Evolutionary conservation across 108 stramenopile species (phyloP), one percentile per base, ranked within the genome.

Genomic region (Cyclotella cryptica): DNA sequence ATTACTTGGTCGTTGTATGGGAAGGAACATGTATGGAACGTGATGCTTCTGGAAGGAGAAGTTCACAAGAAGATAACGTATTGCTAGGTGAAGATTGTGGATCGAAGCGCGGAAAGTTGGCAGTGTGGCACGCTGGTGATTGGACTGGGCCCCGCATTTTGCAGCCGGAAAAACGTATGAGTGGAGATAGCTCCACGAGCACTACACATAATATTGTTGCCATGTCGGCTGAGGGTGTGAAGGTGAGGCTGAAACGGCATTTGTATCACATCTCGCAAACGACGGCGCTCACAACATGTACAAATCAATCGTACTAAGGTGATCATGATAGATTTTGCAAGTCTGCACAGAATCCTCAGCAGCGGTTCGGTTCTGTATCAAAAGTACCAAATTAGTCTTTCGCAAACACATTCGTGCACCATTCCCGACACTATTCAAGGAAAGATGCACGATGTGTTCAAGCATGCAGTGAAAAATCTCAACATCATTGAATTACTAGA

Each of bases 121-220:
- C 92, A 21, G 86, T 95, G 51, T 95, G 94, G 94, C 85, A 93
- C 79, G 92, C 92, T 0, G 95, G 95, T 15, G 95, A 96, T 75
- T 96, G 95, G 95, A 96, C 92, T 13, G 92, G 95, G 5, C 95
- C 95, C 18, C 77, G 90, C 10, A 77, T 87, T 10, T 72, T 96
- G 42, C 95, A 96, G 78, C 95, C 95, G 10, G 92, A 96, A 26
- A 85, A 84, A 65, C 70, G 79, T 26, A 69, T 91, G 14, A 91
- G 87, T 71, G 90, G 94, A 3, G 94, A 88, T 42, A 92, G 90
- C 63, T 77, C 85, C 24, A 57, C 66, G 10, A 88, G 91, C 69
- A 49, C 22, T 40, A 87, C 81, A 19, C 85, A 83, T 51, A 90
- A 95, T 66, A 75, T 95, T 42, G 90, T 95, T 53, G 93, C 93